Evolutionary conservation across 1,139 yeast species (phyloP).

Genomic region (Ashbya aceris): DNA sequence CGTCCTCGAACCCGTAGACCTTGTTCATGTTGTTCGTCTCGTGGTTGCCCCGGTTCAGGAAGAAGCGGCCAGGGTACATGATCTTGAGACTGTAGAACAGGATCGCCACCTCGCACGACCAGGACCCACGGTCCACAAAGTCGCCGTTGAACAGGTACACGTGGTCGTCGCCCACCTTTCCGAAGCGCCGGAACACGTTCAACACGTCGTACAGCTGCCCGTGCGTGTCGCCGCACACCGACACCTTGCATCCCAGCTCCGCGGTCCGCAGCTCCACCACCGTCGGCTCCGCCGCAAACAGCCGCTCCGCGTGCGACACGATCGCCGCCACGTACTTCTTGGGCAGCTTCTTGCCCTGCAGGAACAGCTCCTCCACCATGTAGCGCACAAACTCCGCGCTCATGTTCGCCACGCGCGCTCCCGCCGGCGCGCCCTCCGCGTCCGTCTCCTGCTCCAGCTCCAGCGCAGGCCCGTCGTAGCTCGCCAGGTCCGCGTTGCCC

Average conservation of each 20-base stretch:
- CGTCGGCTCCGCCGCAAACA: constrained; percentile 59
- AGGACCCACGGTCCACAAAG: constrained; percentile 95
- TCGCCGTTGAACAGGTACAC: constrained; percentile 89
- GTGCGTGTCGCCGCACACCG: constrained; percentile 96
- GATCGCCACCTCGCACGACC: constrained; percentile 96
- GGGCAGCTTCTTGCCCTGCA: constrained; percentile 64
- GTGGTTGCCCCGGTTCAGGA: constrained; percentile 88
- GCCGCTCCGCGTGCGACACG: constrained; percentile 57
- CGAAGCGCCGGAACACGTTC: constrained; percentile 67
- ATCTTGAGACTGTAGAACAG: constrained; percentile 71
- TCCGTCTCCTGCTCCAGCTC: constrained; percentile 33
- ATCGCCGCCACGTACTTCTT: constrained; percentile 80
- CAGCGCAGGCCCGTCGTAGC: constrained; percentile 58
- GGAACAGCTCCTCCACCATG: constrained; percentile 57
- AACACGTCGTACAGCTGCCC: constrained; percentile 91
- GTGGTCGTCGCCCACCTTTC: constrained; percentile 54
- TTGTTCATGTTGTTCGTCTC: constrained; percentile 96
- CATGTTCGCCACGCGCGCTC: constrained; percentile 27
- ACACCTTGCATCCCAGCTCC: constrained; percentile 35
- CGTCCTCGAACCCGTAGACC: constrained; percentile 94
- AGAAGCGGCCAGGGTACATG: constrained; percentile 63
- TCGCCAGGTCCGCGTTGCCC: constrained; percentile 29
- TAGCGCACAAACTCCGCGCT: constrained; percentile 48
- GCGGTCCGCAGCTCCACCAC: constrained; percentile 56
- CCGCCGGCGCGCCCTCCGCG: constrained; percentile 26